Evolutionary conservation across 2,329 filamentous ascomycete genomes (phyloP), one percentile per base, ranked within the genome.

Genomic region (Microsporum audouinii): DNA sequence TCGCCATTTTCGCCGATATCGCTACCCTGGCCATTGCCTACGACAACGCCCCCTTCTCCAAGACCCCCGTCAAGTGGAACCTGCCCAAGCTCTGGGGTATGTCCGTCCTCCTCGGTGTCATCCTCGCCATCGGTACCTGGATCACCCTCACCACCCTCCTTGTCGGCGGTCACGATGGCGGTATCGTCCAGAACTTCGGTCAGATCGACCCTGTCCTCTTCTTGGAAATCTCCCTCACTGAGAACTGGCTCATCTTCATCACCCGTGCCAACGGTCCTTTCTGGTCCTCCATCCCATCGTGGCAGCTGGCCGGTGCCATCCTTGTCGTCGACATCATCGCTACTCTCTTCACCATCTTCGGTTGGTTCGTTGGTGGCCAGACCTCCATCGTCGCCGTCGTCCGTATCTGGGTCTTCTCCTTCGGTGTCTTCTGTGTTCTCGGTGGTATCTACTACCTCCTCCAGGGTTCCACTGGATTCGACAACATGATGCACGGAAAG

Each of bases 231-330:
- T 89, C 88, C 10, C 83, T 95, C 60, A 91, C 90, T 63, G 89
- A 95, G 82, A 96, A 95, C 79, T 95, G 91, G 90, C 83, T 95
- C 59, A 96, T 96, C 77, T 95, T 96, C 80, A 92, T 95, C 78
- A 95, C 90, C 66, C 89, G 91, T 81, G 88, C 89, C 77, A 91
- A 91, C 76, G 89, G 90, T 70, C 89, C 89, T 60, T 92, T 95
- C 82, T 95, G 89, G 89, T 91, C 88, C 2, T 91, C 88, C 29
- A 83, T 90, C 62, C 90, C 91, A 63, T 95, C 89, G 63, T 91
- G 89, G 88, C 88, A 95, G 76, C 80, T 95, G 51, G 75, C 80
- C 60, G 86, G 86, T 64, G 90, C 90, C 65, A 90, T 95, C 66
- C 73, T 94, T 56, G 67, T 89, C 57, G 90, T 95, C 70, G 89